Conservation (phyloP, 2,329 filamentous ascomycete genomes). For the Fusarium protoensiforme region DNA sequence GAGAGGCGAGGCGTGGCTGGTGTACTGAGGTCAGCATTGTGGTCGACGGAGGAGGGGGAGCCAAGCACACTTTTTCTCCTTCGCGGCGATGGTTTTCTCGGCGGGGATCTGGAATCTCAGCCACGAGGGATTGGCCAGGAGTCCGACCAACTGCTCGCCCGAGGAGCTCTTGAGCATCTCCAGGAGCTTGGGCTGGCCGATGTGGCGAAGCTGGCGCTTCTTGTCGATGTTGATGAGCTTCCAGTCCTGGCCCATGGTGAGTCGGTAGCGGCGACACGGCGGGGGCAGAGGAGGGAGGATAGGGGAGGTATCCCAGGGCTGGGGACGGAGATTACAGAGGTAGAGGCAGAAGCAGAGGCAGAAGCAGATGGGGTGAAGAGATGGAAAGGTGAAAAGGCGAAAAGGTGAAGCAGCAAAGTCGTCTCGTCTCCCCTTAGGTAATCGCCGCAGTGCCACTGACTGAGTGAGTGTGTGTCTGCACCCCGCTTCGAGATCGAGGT, state of each 20-base stretch:
- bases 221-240: constrained; percentile 13
- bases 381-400: background rate
- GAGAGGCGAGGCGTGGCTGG: background rate
- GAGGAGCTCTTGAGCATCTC: background rate
- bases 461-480: background rate
- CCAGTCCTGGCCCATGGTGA: constrained; percentile 15
- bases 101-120: background rate
- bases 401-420: background rate
- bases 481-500: background rate
- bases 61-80: background rate
- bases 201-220: background rate
- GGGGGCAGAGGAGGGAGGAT: background rate
- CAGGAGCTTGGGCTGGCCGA: background rate
- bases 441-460: background rate
- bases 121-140: constrained; percentile 1
- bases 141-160: constrained; percentile 1
- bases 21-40: background rate
- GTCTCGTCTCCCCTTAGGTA: background rate
- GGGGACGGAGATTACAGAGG: background rate
- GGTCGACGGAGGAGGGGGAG: background rate
- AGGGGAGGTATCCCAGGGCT: background rate
- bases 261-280: background rate
- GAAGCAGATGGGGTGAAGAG: background rate
- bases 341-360: background rate
- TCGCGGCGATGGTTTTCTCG: background rate